Percentiles rank a stretch among this genome's conserved stretches.
phyloP scores from a whole-genome alignment of 2,329 filamentous ascomycete species.

The Trichoderma hamatum region DNA sequence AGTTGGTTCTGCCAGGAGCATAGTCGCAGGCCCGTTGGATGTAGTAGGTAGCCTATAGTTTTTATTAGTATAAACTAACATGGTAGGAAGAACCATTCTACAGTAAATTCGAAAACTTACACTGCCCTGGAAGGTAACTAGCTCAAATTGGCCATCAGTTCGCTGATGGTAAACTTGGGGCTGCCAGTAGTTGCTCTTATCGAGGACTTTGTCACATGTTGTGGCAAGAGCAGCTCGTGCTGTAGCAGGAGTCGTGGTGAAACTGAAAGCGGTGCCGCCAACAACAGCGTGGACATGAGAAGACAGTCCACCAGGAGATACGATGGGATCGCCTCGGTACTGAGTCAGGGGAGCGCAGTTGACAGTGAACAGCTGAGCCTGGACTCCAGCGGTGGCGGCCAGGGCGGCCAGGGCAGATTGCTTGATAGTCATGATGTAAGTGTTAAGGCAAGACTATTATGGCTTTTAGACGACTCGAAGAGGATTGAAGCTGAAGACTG shows the following conservation, averaged over 20 bases:
- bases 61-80: neutral
- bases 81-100: neutral
- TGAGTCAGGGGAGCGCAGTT: slow-evolving; percentile 35
- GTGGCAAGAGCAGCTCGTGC: slow-evolving; percentile 62
- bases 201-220: slow-evolving; percentile 63
- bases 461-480: neutral
- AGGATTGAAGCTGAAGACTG: neutral
- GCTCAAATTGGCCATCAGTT: slow-evolving; percentile 58
- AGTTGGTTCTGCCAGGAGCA: slow-evolving; percentile 33
- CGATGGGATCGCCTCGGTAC: slow-evolving; percentile 62
- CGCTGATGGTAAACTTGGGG: slow-evolving; percentile 57
- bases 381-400: slow-evolving; percentile 9
- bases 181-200: slow-evolving; percentile 71
- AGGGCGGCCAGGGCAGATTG: slow-evolving; percentile 12
- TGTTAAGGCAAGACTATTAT: neutral
- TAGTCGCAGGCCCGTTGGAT: slow-evolving; percentile 37
- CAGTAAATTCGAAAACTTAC: slow-evolving; percentile 28
- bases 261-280: slow-evolving; percentile 64
- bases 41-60: slow-evolving; percentile 35
- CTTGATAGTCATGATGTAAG: slow-evolving; percentile 22
- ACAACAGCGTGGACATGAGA: slow-evolving; percentile 64
- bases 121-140: slow-evolving; percentile 39
- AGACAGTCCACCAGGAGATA: slow-evolving; percentile 56
- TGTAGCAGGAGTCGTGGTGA: slow-evolving; percentile 55
- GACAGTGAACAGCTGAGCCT: slow-evolving; percentile 35